phyloP scores from a whole-genome alignment of 1,284 basidiomycete species.

The Malassezia cuniculi region DNA sequence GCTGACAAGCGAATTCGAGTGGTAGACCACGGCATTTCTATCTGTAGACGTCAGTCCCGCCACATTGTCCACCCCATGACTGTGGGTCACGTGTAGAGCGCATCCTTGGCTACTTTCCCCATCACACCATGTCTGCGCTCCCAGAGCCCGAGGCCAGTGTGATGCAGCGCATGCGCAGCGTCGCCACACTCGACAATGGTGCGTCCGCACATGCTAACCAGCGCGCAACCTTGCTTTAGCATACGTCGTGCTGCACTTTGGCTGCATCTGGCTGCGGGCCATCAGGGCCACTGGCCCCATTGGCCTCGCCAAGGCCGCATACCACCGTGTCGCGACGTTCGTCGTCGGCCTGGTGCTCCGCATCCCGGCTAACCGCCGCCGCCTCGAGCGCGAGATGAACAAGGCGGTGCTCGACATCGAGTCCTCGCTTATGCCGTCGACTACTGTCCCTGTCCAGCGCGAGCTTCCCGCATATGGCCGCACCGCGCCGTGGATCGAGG shows the following conservation, averaged over 20 bases:
- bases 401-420: constrained; percentile 34
- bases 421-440: constrained; percentile 28
- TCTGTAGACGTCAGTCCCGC: too few relatives aligned
- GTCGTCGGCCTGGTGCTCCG: constrained; percentile 26
- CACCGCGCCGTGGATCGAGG: constrained; percentile 27
- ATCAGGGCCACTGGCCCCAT: constrained; percentile 4
- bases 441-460: constrained; percentile 18
- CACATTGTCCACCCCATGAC: too few relatives aligned
- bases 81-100: too few relatives aligned
- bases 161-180: not conserved
- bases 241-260: constrained; percentile 6
- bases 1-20: constrained; percentile 11
- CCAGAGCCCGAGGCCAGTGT: too few relatives aligned
- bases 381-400: constrained; percentile 31
- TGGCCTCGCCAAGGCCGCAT: not conserved
- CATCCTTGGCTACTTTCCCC: too few relatives aligned
- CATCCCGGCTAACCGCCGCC: constrained; percentile 32
- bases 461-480: constrained; percentile 30
- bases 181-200: constrained; percentile 3
- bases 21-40: constrained; percentile 5
- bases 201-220: not conserved
- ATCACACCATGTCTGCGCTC: too few relatives aligned
- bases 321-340: not conserved
- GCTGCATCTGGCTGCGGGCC: constrained; percentile 3
- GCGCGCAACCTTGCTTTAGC: constrained; percentile 7